Percentiles rank a stretch among this genome's conserved stretches.
These are phyloP conservation scores for Dittrichia graveolens DNA, from an alignment of 129 eudicot genomes.

Conservation along the genomic window DNA sequence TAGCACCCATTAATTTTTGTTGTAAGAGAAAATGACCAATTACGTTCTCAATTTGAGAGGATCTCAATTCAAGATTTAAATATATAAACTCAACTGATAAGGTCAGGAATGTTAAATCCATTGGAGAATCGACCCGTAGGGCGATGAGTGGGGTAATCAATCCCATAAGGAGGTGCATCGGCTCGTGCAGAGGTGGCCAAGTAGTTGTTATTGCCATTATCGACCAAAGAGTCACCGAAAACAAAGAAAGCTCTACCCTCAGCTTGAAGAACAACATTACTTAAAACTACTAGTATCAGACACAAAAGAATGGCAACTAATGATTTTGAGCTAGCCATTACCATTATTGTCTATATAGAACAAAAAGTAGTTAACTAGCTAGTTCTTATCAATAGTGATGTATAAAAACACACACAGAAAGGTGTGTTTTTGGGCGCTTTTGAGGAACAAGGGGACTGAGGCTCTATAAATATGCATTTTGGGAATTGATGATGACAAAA, in stretches of 20 bases:
- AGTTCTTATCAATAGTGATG: slow-evolving; percentile 3
- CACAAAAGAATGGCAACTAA: slow-evolving; percentile 21
- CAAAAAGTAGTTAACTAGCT: slow-evolving; percentile 2
- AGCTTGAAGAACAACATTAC: slow-evolving; percentile 24
- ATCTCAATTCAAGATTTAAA: no score
- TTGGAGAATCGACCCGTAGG: slow-evolving; percentile 69
- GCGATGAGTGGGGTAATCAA: slow-evolving; percentile 51
- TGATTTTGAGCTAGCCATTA: slow-evolving; percentile 33
- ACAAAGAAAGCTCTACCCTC: slow-evolving; percentile 58
- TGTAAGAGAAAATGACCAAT: no score
- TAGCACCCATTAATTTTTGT: no score
- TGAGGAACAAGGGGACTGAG: slow-evolving; percentile 32
- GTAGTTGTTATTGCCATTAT: slow-evolving; percentile 58
- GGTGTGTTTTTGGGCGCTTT: slow-evolving; percentile 28
- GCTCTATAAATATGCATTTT: slow-evolving; percentile 38
- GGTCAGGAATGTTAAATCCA: slow-evolving; percentile 57
- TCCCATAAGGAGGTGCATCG: slow-evolving; percentile 55
- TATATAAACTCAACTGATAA: slow-evolving; percentile 52
- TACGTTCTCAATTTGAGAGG: no score
- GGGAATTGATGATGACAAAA: slow-evolving; percentile 20
- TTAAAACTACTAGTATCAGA: slow-evolving; percentile 7
- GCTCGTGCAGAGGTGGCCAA: slow-evolving; percentile 62
- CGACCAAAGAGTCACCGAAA: slow-evolving; percentile 64
- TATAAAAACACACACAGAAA: slow-evolving; percentile 20
- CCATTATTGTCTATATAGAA: slow-evolving; percentile 15